phyloP scores from a whole-genome alignment of 441 rosid species.

The Populus hybrid region DNA sequence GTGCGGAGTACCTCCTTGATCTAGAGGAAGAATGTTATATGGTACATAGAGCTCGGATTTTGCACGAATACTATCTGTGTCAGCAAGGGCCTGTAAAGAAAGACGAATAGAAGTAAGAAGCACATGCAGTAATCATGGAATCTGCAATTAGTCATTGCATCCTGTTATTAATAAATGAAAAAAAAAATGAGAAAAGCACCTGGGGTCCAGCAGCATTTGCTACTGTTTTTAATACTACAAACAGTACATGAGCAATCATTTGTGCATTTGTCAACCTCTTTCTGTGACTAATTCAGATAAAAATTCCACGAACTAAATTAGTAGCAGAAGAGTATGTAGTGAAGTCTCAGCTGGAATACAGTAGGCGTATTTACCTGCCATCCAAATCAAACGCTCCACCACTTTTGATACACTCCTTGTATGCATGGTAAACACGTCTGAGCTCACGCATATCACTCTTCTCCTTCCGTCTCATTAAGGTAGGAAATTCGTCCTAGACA shows the following conservation, averaged over 20 bases:
- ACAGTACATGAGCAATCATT: conserved; percentile 37
- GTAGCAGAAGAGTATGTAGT: background rate
- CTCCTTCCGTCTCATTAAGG: conserved; percentile 45
- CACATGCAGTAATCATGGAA: background rate
- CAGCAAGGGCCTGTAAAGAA: conserved; percentile 62
- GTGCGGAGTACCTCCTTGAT: conserved; percentile 77
- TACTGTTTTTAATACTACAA: conserved; percentile 63
- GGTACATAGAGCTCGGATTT: conserved; percentile 67
- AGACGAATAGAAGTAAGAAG: conserved; percentile 7
- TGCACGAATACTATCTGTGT: conserved; percentile 44
- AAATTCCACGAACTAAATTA: conserved; percentile 14
- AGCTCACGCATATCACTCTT: conserved; percentile 71
- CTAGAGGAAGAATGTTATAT: conserved; percentile 93
- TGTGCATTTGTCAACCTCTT: conserved; percentile 37
- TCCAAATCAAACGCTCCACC: conserved; percentile 50
- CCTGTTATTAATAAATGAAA: background rate
- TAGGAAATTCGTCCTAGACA: conserved; percentile 65
- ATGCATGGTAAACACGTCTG: conserved; percentile 65
- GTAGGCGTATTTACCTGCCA: conserved; percentile 38
- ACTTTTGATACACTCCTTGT: conserved; percentile 56
- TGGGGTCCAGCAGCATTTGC: conserved; percentile 59
- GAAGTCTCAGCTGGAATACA: conserved; percentile 11
- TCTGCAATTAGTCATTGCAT: background rate
- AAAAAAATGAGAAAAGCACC: conserved; percentile 34
- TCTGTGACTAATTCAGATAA: conserved; percentile 31